A percentile compares a stretch with the other conserved stretches of the same genome.
Evolutionary conservation across 257 asterid genomes (phyloP).

Genomic region (Rubia yunnanensis): DNA sequence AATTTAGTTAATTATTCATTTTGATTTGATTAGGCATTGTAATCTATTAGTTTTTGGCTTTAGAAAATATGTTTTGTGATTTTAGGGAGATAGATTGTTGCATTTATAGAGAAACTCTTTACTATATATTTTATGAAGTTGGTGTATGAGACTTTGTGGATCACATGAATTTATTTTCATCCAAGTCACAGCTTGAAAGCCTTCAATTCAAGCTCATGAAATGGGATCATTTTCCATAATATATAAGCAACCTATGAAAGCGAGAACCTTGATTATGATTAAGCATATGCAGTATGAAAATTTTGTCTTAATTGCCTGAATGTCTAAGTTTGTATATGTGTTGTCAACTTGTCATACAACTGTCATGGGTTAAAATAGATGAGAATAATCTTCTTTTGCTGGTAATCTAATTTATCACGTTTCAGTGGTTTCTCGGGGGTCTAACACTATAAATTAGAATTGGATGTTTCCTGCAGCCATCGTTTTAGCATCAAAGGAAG

Average conservation of each 20-base stretch:
- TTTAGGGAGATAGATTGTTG: neutral
- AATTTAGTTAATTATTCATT: too few relatives aligned
- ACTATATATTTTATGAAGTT: neutral
- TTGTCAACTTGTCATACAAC: neutral
- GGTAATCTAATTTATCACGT: neutral
- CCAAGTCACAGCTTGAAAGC: neutral
- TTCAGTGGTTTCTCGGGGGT: neutral
- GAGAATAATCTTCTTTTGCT: neutral
- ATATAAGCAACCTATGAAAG: neutral
- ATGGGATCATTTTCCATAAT: neutral
- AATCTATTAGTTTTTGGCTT: neutral
- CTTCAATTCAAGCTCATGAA: neutral
- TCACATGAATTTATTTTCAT: neutral
- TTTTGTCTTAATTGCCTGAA: neutral
- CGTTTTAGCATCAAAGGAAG: constrained; percentile 74
- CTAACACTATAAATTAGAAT: neutral
- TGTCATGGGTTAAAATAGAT: neutral
- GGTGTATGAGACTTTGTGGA: neutral
- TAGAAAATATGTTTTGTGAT: neutral
- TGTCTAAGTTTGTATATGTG: neutral
- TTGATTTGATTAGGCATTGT: neutral
- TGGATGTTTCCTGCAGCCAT: constrained; percentile 37
- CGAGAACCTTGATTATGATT: neutral
- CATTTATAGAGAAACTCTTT: neutral
- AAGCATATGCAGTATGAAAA: neutral